Evolutionary conservation across 2,329 filamentous ascomycete species (phyloP).

Genomic region (Rhynchosporium graminicola): DNA sequence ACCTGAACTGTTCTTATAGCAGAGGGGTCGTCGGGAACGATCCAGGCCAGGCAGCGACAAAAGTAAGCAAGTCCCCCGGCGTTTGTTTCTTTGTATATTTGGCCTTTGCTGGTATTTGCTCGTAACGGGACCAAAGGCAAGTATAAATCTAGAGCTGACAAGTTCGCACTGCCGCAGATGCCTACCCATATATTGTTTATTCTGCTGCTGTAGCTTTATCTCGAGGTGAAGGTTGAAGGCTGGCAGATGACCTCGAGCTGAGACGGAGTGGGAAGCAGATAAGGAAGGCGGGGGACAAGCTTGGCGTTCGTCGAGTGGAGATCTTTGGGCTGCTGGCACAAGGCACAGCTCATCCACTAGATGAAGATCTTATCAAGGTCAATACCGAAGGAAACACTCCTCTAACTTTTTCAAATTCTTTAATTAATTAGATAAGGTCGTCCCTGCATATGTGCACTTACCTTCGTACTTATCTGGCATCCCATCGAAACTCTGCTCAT

Average conservation of each 20-base stretch:
- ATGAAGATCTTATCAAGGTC: no score
- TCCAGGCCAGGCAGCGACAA: conserved; percentile 9
- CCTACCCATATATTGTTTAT: background rate
- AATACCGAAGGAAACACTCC: no score
- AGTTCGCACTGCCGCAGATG: background rate
- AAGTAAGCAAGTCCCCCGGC: no score
- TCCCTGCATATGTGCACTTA: no score
- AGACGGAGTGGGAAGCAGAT: conserved; percentile 1
- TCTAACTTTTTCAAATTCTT: no score
- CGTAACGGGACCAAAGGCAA: background rate
- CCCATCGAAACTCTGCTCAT: no score
- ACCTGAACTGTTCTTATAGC: background rate
- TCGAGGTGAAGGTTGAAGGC: background rate
- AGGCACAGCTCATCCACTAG: no score
- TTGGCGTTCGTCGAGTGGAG: background rate
- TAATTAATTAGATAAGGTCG: no score
- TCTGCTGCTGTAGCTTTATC: background rate
- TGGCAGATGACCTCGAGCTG: conserved; percentile 1
- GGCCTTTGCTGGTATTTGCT: background rate
- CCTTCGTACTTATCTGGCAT: no score
- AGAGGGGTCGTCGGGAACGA: background rate
- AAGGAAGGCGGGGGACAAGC: background rate
- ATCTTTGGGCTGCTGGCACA: no score
- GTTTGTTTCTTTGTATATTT: background rate
- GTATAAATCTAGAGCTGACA: background rate